A percentile compares a stretch with the other conserved stretches of the same genome.
Evolutionary conservation across 1,284 basidiomycete genomes (phyloP).

Genomic region (Cryptococcus hybrid): DNA sequence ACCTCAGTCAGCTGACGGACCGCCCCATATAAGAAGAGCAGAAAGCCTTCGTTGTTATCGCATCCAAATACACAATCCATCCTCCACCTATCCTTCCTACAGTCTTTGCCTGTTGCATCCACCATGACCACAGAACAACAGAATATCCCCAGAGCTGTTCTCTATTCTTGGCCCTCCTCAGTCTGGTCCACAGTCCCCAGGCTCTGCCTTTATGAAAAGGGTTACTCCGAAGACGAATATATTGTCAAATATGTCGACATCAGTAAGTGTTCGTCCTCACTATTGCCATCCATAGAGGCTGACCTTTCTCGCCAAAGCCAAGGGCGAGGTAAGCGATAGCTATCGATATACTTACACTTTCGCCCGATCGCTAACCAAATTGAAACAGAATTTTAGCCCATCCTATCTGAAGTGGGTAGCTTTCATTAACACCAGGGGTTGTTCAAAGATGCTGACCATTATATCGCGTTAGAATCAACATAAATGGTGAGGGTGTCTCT

Average conservation of each 20-base stretch:
- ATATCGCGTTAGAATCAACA: constrained; percentile 67
- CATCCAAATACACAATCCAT: not conserved
- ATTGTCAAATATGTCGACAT: constrained; percentile 46
- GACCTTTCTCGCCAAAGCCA: constrained; percentile 26
- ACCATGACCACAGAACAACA: constrained; percentile 17
- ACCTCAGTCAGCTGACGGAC: too few species aligned
- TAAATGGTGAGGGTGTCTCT: constrained; percentile 58
- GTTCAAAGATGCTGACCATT: not conserved
- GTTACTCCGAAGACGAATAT: constrained; percentile 49
- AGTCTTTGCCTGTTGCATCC: not conserved
- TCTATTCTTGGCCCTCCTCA: constrained; percentile 48
- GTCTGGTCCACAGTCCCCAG: constrained; percentile 50
- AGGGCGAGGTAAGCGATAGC: constrained; percentile 43
- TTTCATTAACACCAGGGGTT: not conserved
- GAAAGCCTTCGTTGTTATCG: too few species aligned
- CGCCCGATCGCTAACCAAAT: not conserved
- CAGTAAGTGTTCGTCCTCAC: constrained; percentile 28
- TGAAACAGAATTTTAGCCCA: constrained; percentile 48
- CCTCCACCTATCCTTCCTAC: not conserved
- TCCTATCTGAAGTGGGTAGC: constrained; percentile 46
- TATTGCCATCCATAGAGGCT: not conserved
- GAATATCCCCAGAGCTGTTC: constrained; percentile 41
- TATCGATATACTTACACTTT: not conserved
- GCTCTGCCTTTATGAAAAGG: constrained; percentile 50
- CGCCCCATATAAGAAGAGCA: too few species aligned